These are phyloP conservation scores for Fragaria ananassa DNA, from an alignment of 306 rosid genomes.

Conservation along the genomic window DNA sequence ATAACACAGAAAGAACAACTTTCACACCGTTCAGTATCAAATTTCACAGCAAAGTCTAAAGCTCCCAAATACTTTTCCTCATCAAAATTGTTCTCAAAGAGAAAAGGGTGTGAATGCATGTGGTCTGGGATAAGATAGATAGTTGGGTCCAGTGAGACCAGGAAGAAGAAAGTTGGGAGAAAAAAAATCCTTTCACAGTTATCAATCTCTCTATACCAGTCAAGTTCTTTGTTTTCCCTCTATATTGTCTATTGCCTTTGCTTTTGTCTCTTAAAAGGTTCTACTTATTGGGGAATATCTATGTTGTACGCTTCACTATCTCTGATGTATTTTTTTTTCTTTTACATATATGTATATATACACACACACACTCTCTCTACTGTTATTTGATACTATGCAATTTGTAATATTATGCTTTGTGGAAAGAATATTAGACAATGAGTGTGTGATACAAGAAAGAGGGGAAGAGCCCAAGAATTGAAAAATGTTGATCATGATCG, in stretches of 20 bases:
- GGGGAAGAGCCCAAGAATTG: background rate
- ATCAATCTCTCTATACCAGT: constrained; percentile 23
- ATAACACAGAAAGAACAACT: constrained; percentile 23
- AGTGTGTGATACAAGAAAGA: background rate
- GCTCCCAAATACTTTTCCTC: constrained; percentile 7
- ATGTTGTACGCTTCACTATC: constrained; percentile 15
- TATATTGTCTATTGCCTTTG: constrained; percentile 21
- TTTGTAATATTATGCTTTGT: constrained; percentile 27
- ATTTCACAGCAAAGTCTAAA: constrained; percentile 26
- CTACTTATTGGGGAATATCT: constrained; percentile 60
- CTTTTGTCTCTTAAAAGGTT: constrained; percentile 46
- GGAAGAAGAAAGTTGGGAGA: constrained; percentile 30
- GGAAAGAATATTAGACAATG: background rate
- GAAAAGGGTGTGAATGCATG: constrained; percentile 27
- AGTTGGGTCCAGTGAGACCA: constrained; percentile 34
- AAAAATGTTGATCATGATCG: background rate
- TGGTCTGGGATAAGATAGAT: constrained; percentile 33
- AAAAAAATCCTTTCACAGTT: constrained; percentile 35
- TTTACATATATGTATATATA: too few relatives aligned
- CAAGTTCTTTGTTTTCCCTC: constrained; percentile 13
- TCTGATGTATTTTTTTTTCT: background rate
- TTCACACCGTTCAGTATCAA: constrained; percentile 29
- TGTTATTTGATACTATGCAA: constrained; percentile 27
- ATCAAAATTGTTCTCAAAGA: constrained; percentile 3
- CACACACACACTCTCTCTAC: too few relatives aligned